Base-by-base conservation (phyloP, 2,329 filamentous ascomycete genomes). In the Sphaerostilbella broomeana region DNA sequence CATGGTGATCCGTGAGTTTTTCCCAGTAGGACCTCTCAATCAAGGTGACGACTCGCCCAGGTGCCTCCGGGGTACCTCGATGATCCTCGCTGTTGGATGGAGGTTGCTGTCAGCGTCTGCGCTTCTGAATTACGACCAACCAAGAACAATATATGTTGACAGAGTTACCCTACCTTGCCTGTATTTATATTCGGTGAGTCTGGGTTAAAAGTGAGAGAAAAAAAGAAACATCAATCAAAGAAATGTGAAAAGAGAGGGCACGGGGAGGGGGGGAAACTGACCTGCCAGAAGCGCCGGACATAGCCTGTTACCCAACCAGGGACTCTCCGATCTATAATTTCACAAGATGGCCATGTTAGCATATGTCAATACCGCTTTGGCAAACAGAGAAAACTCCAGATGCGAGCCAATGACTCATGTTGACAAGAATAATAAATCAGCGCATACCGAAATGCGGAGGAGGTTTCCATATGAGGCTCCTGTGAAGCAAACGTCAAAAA, bases 391-490 rank as follows among this genome's bases (percentile, higher is more conserved):
- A 12, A 13, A n/a, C n/a, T n/a, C n/a, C n/a, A n/a, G n/a, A n/a
- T n/a, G n/a, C n/a, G n/a, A n/a, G n/a, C 31, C 27, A 33, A 12
- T 11, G 17, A 16, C 19, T 28, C 9, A 29, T 20, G 22, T 8
- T 15, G 29, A 15, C 17, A 20, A 13, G 22, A 24, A 7, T 35
- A 6, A 21, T 10, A 13, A 37, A n/a, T 27, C 15, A 31, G 39
- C 32, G 40, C 18, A 48, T 81, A 95, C 90, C 90, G 60, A 84
- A 95, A 59, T 95, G 86, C 50, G 92, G 92, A 46, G 92, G 92
- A 41, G 92, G 90, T 62, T 97, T 98, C 89, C 89, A 98, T 54
- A 98, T 95, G 59, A 98, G 67, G 61, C 88, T 95, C 66, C 90
- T 68, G 26, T 33, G 21, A 30, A 34, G 28, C 15, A 33, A 20